These are phyloP conservation scores for Solanum okadae DNA, from an alignment of 257 asterid species.

Conservation along the genomic window DNA sequence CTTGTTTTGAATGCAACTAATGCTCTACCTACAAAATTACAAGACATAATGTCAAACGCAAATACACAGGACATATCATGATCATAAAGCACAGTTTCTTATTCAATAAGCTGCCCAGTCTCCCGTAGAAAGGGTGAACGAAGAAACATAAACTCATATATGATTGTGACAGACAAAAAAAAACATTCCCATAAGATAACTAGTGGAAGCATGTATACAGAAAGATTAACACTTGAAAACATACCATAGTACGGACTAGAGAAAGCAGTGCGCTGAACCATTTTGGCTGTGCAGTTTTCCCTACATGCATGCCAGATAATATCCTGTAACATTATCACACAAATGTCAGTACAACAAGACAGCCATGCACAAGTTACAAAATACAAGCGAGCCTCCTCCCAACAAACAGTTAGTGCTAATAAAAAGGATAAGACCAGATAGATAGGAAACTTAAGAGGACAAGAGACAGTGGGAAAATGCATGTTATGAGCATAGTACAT, in stretches of 20 bases:
- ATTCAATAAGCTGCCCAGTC: neutral
- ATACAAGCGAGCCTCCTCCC: neutral
- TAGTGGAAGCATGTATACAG: neutral
- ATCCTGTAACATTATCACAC: constrained; percentile 42
- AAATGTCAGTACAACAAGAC: neutral
- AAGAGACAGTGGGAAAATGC: neutral
- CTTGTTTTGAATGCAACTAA: constrained; percentile 45
- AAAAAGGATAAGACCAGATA: neutral
- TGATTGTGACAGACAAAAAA: neutral
- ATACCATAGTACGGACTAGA: constrained; percentile 66
- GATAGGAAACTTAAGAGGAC: neutral
- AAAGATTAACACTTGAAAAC: neutral
- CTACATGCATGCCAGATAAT: constrained; percentile 55
- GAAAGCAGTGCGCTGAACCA: constrained; percentile 50
- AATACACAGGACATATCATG: neutral
- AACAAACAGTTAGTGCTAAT: neutral
- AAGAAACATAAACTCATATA: neutral
- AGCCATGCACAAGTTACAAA: neutral
- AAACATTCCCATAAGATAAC: neutral
- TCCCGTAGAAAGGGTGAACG: neutral
- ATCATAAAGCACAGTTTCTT: neutral
- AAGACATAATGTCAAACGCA: neutral
- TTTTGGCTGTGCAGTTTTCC: constrained; percentile 48
- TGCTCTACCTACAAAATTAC: constrained; percentile 59
- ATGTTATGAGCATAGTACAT: neutral